A percentile compares a stretch with the other conserved stretches of the same genome.
Evolutionary conservation across 2,329 filamentous ascomycete species (phyloP).

Genomic region (Pseudocercospora eumusae): DNA sequence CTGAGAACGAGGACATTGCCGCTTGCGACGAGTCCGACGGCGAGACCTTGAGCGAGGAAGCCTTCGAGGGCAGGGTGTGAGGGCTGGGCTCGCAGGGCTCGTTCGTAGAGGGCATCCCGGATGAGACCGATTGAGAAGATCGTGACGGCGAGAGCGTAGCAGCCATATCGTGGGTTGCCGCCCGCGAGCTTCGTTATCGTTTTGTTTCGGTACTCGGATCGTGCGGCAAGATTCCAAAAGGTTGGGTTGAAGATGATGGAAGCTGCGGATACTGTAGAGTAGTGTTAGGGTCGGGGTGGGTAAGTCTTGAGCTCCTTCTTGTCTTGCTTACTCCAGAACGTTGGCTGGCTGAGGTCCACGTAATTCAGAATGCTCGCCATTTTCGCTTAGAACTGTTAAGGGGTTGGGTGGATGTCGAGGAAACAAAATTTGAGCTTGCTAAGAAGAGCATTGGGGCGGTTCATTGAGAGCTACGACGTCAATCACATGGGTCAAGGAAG

Average conservation of each 20-base stretch:
- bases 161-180: constrained; percentile 74
- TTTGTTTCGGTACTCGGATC: constrained; percentile 88
- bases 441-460: background rate
- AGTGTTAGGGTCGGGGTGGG: constrained; percentile 9
- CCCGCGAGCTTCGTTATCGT: constrained; percentile 83
- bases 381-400: constrained; percentile 8
- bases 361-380: constrained; percentile 45
- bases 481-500: background rate
- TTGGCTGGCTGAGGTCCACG: constrained; percentile 47
- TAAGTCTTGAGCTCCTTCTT: background rate
- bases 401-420: background rate
- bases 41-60: constrained; percentile 61
- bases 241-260: constrained; percentile 93
- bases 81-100: constrained; percentile 74
- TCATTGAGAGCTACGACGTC: constrained; percentile 1
- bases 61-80: constrained; percentile 70
- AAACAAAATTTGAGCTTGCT: constrained; percentile 4
- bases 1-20: constrained; percentile 86
- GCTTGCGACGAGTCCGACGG: constrained; percentile 67
- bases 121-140: constrained; percentile 92
- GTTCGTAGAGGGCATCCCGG: constrained; percentile 78
- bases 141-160: constrained; percentile 82
- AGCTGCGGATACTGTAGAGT: constrained; percentile 40
- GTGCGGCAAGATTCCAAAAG: constrained; percentile 96
- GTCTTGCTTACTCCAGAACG: constrained; percentile 48